phyloP scores from a whole-genome alignment of 1,284 basidiomycete genomes.

The Porogramme epimiltina region DNA sequence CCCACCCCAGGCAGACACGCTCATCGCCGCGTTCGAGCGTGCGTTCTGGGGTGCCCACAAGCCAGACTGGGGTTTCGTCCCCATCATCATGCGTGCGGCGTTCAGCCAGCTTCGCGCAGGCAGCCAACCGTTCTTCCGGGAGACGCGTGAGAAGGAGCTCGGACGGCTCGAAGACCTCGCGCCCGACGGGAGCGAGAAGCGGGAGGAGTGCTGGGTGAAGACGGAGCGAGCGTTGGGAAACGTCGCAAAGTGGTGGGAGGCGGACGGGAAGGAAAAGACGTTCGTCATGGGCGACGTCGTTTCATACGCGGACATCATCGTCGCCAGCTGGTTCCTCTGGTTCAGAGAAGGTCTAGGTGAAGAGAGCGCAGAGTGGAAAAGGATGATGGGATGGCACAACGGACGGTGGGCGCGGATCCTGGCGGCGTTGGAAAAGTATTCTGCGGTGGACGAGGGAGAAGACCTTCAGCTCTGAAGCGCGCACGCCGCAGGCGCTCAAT shows the following conservation, averaged over 20 bases:
- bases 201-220: slow-evolving; percentile 16
- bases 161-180: slow-evolving; percentile 23
- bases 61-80: not conserved
- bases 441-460: slow-evolving; percentile 7
- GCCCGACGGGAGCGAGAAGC: slow-evolving; percentile 14
- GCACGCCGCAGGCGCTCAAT: too few relatives aligned
- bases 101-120: slow-evolving; percentile 8
- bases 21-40: slow-evolving; percentile 28
- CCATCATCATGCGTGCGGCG: slow-evolving; percentile 8
- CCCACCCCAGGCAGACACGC: slow-evolving; percentile 19
- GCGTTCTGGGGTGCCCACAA: slow-evolving; percentile 10
- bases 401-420: slow-evolving; percentile 41
- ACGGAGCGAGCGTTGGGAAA: slow-evolving; percentile 13
- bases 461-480: not conserved
- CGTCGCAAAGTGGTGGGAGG: slow-evolving; percentile 21
- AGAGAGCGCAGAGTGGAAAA: slow-evolving; percentile 41
- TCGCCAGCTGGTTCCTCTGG: slow-evolving; percentile 33
- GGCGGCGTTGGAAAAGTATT: slow-evolving; percentile 36
- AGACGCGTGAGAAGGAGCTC: slow-evolving; percentile 20
- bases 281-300: slow-evolving; percentile 25
- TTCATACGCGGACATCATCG: slow-evolving; percentile 38
- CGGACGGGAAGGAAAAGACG: slow-evolving; percentile 9
- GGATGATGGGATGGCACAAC: slow-evolving; percentile 35
- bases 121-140: slow-evolving; percentile 25
- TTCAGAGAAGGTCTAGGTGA: slow-evolving; percentile 34